phyloP scores from a whole-genome alignment of 768 basidiomycete genomes.

The Cytidiella melzeri region DNA sequence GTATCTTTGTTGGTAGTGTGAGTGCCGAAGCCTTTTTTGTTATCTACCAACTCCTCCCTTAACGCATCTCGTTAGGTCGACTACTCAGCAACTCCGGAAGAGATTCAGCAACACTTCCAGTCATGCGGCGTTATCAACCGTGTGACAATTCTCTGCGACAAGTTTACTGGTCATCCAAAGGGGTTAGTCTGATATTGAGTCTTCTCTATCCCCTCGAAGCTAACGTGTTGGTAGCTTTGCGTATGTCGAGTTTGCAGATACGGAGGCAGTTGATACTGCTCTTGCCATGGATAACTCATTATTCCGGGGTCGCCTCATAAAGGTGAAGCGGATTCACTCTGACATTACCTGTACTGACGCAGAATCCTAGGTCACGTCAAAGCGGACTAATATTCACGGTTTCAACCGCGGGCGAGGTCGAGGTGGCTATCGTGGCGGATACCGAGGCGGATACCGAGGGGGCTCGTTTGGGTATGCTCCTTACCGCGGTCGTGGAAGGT shows the following conservation, averaged over 20 bases:
- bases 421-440: slow-evolving; percentile 38
- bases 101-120: slow-evolving; percentile 96
- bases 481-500: slow-evolving; percentile 73
- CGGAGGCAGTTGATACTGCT: slow-evolving; percentile 86
- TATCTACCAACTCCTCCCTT: background rate
- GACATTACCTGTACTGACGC: no score
- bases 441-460: slow-evolving; percentile 55
- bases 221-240: slow-evolving; percentile 62
- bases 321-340: no score
- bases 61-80: slow-evolving; percentile 96
- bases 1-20: slow-evolving; percentile 95
- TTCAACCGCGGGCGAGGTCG: slow-evolving; percentile 81
- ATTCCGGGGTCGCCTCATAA: slow-evolving; percentile 89
- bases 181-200: slow-evolving; percentile 75
- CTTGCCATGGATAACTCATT: slow-evolving; percentile 93
- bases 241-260: slow-evolving; percentile 97
- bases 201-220: no score
- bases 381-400: slow-evolving; percentile 93
- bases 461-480: slow-evolving; percentile 52
- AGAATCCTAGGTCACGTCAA: slow-evolving; percentile 73
- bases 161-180: slow-evolving; percentile 99
- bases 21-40: slow-evolving; percentile 26
- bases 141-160: slow-evolving; percentile 98
- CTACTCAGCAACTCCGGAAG: slow-evolving; percentile 94
- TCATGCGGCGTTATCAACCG: slow-evolving; percentile 98